These are phyloP conservation scores for Danielozyma ontarioensis DNA, from an alignment of 805 yeast species.

Conservation along the genomic window DNA sequence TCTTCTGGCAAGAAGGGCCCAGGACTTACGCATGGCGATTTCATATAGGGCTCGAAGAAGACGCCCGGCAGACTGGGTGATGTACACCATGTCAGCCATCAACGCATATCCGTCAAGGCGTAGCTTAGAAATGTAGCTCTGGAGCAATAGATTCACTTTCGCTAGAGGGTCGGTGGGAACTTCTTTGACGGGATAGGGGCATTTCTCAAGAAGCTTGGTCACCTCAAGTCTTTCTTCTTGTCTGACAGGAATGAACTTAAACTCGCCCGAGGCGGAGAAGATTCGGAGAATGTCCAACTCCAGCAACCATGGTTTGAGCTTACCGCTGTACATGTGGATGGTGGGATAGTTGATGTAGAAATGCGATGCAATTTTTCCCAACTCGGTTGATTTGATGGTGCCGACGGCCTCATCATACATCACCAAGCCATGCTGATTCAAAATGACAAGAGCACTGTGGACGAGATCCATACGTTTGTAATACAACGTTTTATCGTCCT, in stretches of 20 bases:
- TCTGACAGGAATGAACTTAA: constrained; percentile 75
- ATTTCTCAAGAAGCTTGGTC: constrained; percentile 56
- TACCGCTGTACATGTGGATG: constrained; percentile 58
- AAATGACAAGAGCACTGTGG: constrained; percentile 67
- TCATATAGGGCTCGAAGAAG: constrained; percentile 81
- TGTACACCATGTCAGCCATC: constrained; percentile 87
- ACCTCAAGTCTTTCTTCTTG: constrained; percentile 82
- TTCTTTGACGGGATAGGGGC: constrained; percentile 86
- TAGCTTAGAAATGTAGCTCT: constrained; percentile 78
- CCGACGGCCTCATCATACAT: constrained; percentile 51
- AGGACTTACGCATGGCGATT: constrained; percentile 60
- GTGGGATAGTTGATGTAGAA: constrained; percentile 78
- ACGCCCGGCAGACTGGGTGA: constrained; percentile 91
- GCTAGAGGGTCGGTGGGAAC: constrained; percentile 63
- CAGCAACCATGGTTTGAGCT: constrained; percentile 58
- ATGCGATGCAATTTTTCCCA: constrained; percentile 82
- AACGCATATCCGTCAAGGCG: constrained; percentile 83
- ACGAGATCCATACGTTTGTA: constrained; percentile 61
- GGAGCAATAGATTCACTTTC: constrained; percentile 75
- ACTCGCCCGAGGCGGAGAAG: constrained; percentile 81
- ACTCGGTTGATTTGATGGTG: constrained; percentile 41
- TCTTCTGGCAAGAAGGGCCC: constrained; percentile 60
- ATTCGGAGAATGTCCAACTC: constrained; percentile 73
- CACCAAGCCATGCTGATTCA: constrained; percentile 55
- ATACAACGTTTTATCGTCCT: constrained; percentile 30